Conservation (phyloP, 2,329 filamentous ascomycete genomes). For the Diplodia scrobiculata region DNA sequence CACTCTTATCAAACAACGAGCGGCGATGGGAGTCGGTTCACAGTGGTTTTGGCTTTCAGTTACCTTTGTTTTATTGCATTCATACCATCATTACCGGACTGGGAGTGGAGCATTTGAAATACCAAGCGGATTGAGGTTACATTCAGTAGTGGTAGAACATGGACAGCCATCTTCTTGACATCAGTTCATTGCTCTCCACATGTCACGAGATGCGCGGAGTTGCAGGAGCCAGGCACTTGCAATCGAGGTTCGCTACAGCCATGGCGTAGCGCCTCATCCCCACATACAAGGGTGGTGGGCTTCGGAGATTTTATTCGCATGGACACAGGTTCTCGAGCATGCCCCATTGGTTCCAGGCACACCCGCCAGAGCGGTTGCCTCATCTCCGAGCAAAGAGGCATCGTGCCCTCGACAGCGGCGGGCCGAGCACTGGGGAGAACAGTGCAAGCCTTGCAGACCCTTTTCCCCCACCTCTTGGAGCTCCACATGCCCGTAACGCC, state of each 20-base stretch:
- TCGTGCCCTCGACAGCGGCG: neutral
- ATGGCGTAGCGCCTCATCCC: neutral
- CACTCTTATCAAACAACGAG: neutral
- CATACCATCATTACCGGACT: slow-evolving; percentile 12
- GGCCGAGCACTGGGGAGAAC: neutral
- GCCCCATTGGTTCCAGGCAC: slow-evolving; percentile 7
- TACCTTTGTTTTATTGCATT: slow-evolving; percentile 10
- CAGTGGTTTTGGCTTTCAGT: neutral
- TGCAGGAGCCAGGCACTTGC: neutral
- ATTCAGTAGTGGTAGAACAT: slow-evolving; percentile 7
- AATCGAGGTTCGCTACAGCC: neutral
- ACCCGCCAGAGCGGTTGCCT: slow-evolving; percentile 1
- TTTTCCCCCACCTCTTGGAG: neutral
- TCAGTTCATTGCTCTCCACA: slow-evolving; percentile 10
- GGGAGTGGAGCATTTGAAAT: slow-evolving; percentile 1
- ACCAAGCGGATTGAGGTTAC: slow-evolving; percentile 4
- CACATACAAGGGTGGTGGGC: neutral
- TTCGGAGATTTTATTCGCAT: slow-evolving; percentile 13
- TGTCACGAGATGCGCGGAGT: neutral
- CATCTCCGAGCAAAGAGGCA: slow-evolving; percentile 12
- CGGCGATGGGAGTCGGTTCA: neutral
- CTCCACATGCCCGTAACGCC: neutral
- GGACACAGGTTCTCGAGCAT: neutral
- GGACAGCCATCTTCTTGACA: neutral
- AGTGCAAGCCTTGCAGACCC: slow-evolving; percentile 19